Evolutionary conservation across 805 yeast species (phyloP).

Genomic region (Suhomyces canberraensis): DNA sequence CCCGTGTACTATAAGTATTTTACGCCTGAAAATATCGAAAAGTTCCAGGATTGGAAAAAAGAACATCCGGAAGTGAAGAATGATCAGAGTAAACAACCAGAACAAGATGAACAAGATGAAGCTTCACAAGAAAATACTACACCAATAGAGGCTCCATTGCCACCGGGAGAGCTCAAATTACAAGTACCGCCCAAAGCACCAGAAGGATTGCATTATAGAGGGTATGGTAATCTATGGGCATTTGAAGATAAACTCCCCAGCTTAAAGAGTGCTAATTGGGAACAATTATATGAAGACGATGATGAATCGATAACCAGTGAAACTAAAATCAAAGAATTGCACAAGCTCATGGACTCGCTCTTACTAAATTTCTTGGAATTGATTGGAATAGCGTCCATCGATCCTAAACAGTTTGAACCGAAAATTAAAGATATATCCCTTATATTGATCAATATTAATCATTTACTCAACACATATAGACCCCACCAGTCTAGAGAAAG

Average conservation of each 20-base stretch:
- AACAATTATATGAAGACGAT: slow-evolving; percentile 58
- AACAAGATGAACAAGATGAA: slow-evolving; percentile 15
- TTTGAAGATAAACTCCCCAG: slow-evolving; percentile 73
- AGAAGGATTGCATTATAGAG: slow-evolving; percentile 62
- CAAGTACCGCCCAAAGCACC: slow-evolving; percentile 67
- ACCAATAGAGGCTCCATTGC: slow-evolving; percentile 6
- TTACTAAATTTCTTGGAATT: slow-evolving; percentile 79
- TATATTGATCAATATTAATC: slow-evolving; percentile 85
- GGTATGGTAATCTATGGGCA: slow-evolving; percentile 91
- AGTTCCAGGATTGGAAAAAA: slow-evolving; percentile 30
- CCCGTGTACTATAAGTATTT: slow-evolving; percentile 78
- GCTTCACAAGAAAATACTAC: slow-evolving; percentile 11
- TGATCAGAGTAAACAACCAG: slow-evolving; percentile 8
- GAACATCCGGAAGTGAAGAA: not conserved
- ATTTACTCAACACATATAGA: slow-evolving; percentile 83
- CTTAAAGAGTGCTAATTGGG: slow-evolving; percentile 71
- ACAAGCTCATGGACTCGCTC: slow-evolving; percentile 73
- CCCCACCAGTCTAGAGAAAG: slow-evolving; percentile 95
- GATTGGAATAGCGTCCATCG: slow-evolving; percentile 68
- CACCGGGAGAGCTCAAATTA: slow-evolving; percentile 50
- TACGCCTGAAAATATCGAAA: slow-evolving; percentile 62
- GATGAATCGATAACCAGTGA: slow-evolving; percentile 34
- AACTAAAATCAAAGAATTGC: slow-evolving; percentile 67
- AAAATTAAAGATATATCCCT: slow-evolving; percentile 79
- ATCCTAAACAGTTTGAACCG: slow-evolving; percentile 57